A percentile compares a stretch with the other conserved stretches of the same genome.
These are phyloP conservation scores for Aureobasidium subglaciale DNA, from an alignment of 2,329 filamentous ascomycete genomes.

Conservation along the genomic window DNA sequence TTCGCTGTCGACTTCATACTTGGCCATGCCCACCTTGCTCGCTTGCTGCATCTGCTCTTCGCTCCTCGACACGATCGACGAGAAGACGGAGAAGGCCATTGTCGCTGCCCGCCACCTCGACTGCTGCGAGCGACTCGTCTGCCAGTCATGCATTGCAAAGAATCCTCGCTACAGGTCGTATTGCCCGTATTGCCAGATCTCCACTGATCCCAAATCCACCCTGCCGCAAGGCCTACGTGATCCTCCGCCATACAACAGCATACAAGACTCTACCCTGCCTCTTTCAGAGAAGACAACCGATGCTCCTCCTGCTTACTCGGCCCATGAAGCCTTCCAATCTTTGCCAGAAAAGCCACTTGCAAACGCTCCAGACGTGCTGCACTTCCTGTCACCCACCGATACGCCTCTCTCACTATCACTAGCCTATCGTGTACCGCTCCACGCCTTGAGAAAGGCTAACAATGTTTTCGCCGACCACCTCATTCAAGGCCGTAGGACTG, in stretches of 20 bases:
- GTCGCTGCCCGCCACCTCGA: constrained; percentile 54
- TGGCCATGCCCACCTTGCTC: constrained; percentile 33
- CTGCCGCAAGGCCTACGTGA: constrained; percentile 59
- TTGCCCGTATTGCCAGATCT: constrained; percentile 72
- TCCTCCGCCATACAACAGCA: constrained; percentile 56
- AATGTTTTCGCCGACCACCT: constrained; percentile 65
- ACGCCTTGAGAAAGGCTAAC: constrained; percentile 59
- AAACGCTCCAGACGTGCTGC: constrained; percentile 58
- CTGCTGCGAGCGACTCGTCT: constrained; percentile 67
- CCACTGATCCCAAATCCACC: constrained; percentile 48
- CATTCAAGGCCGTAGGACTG: constrained; percentile 58
- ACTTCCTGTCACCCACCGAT: constrained; percentile 68
- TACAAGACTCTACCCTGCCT: constrained; percentile 16
- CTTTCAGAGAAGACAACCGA: constrained; percentile 24
- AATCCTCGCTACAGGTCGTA: constrained; percentile 62
- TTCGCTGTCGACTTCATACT: neutral
- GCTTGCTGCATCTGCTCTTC: constrained; percentile 64
- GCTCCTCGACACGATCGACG: constrained; percentile 49
- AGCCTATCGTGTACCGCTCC: constrained; percentile 60
- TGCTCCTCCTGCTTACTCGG: constrained; percentile 40
- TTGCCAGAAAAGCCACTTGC: constrained; percentile 28
- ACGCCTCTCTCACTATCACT: constrained; percentile 62
- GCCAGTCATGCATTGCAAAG: constrained; percentile 60
- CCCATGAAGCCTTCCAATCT: constrained; percentile 25
- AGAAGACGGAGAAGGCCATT: constrained; percentile 54